A percentile compares a stretch with the other conserved stretches of the same genome.
These are phyloP conservation scores for Spathaspora hagerdaliae DNA, from an alignment of 805 yeast genomes.

Conservation along the genomic window DNA sequence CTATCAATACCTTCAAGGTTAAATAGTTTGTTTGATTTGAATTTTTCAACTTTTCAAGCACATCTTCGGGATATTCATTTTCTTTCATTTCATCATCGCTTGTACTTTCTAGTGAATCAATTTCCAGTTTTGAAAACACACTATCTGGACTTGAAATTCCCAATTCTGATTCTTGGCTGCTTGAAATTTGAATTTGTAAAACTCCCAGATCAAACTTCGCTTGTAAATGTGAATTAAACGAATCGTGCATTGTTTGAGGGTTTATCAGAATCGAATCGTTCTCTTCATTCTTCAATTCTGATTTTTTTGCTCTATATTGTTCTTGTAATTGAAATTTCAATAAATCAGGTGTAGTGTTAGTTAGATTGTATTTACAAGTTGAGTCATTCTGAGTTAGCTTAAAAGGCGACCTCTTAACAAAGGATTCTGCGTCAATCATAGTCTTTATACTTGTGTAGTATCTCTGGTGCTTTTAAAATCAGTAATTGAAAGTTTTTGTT, in stretches of 20 bases:
- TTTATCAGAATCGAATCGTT: conserved; percentile 8
- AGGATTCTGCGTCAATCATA: conserved; percentile 37
- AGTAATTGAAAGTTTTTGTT: too few relatives aligned
- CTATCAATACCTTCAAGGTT: conserved; percentile 41
- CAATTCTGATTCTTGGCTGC: not conserved
- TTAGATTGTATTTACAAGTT: conserved; percentile 24
- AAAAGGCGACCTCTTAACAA: conserved; percentile 35
- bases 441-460: not conserved
- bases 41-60: not conserved
- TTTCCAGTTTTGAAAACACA: not conserved
- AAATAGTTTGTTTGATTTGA: conserved; percentile 24
- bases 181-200: not conserved
- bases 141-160: not conserved
- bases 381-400: conserved; percentile 21
- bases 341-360: conserved; percentile 40
- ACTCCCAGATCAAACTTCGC: conserved; percentile 23
- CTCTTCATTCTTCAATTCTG: conserved; percentile 11
- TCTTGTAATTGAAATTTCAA: conserved; percentile 42
- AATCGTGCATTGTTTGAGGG: conserved; percentile 22
- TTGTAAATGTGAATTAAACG: conserved; percentile 35
- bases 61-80: conserved; percentile 2
- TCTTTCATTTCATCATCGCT: conserved; percentile 2
- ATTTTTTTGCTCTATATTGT: conserved; percentile 25
- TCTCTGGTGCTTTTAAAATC: too few relatives aligned
- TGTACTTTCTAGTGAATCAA: not conserved